A percentile compares a stretch with the other conserved stretches of the same genome.
Conservation (phyloP, 2,329 filamentous ascomycete genomes). For the Colletotrichum destructivum region DNA sequence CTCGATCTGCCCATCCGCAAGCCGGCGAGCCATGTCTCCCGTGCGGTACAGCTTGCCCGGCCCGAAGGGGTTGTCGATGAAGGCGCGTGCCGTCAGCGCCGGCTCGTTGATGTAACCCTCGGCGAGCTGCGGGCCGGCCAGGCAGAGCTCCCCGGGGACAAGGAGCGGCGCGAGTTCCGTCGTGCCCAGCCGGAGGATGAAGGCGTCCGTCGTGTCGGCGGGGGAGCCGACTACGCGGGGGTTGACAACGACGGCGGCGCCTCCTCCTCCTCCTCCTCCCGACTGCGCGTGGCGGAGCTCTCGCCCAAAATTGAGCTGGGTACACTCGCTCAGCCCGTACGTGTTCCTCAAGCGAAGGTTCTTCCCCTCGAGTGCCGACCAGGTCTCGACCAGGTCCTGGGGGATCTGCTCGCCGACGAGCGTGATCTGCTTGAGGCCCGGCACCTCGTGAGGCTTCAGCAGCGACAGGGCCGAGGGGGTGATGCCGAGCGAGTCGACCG, state of each 20-base stretch:
- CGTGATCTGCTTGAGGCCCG: slow-evolving; percentile 36
- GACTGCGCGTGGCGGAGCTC: slow-evolving; percentile 34
- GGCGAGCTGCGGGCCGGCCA: slow-evolving; percentile 39
- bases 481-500: slow-evolving; percentile 43
- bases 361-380: neutral
- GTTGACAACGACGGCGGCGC: slow-evolving; percentile 4
- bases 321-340: slow-evolving; percentile 48
- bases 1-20: slow-evolving; percentile 46
- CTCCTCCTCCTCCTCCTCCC: too few species aligned
- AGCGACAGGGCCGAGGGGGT: slow-evolving; percentile 45
- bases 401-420: slow-evolving; percentile 47
- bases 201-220: slow-evolving; percentile 35
- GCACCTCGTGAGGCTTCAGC: slow-evolving; percentile 3
- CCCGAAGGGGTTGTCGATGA: slow-evolving; percentile 20
- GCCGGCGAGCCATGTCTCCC: slow-evolving; percentile 44
- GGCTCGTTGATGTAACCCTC: slow-evolving; percentile 16
- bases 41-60: slow-evolving; percentile 44
- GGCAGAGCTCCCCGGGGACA: slow-evolving; percentile 44
- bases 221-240: slow-evolving; percentile 21
- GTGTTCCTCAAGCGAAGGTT: slow-evolving; percentile 45
- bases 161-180: slow-evolving; percentile 41
- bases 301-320: slow-evolving; percentile 36
- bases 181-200: slow-evolving; percentile 40
- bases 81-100: slow-evolving; percentile 9
- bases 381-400: slow-evolving; percentile 40